Conservation (phyloP, 805 yeast genomes). For the Isabelozyma heimii region DNA sequence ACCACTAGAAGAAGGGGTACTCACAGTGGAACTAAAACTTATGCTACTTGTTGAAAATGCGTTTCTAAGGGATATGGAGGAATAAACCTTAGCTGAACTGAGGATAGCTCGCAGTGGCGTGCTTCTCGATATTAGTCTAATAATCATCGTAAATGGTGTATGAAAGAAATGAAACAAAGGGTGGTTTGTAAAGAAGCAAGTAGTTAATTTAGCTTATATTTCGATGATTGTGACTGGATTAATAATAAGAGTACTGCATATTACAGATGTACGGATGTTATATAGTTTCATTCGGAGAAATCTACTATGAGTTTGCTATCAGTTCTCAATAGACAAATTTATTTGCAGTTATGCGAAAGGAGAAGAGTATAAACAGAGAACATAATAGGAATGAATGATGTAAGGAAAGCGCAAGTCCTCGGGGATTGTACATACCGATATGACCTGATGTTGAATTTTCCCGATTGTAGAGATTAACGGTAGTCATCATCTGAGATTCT, state of each 20-base stretch:
- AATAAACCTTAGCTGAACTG: background rate
- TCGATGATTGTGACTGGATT: background rate
- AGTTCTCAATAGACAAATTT: too few relatives aligned
- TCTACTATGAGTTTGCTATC: too few relatives aligned
- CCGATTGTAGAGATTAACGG: conserved; percentile 4
- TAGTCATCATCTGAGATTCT: conserved; percentile 39
- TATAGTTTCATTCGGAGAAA: too few relatives aligned
- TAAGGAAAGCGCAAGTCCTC: too few relatives aligned
- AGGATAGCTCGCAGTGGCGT: background rate
- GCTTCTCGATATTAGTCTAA: background rate
- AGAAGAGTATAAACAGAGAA: background rate
- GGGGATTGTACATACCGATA: too few relatives aligned
- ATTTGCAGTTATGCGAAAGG: background rate
- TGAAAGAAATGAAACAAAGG: background rate
- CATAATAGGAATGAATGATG: too few relatives aligned
- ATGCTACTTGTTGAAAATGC: conserved; percentile 1
- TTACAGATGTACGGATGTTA: background rate
- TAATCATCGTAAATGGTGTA: background rate
- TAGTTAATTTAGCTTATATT: background rate
- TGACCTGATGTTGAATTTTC: too few relatives aligned
- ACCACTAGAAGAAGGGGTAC: conserved; percentile 2
- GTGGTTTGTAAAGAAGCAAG: background rate
- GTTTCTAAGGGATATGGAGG: background rate
- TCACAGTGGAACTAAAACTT: background rate
- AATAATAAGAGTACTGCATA: background rate